Percentiles rank a stretch among this genome's conserved stretches.
Conservation (phyloP, 169 alveolate species). For the Cryptosporidium bovis region DNA sequence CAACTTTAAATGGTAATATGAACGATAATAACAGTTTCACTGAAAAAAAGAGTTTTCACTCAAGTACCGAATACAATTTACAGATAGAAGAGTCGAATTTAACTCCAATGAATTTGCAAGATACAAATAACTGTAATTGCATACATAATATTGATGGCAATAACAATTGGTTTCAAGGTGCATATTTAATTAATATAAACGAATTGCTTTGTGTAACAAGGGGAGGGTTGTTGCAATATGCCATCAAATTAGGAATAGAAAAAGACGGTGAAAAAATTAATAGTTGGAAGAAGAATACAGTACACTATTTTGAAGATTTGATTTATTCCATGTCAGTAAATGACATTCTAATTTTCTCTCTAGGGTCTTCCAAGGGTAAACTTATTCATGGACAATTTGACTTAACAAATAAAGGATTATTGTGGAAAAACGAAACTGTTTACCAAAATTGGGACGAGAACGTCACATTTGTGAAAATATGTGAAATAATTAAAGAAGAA, state of each 20-base stretch:
- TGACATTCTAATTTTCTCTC: not conserved
- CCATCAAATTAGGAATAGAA: not conserved
- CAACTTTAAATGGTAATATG: not conserved
- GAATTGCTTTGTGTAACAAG: conserved; percentile 36
- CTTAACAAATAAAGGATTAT: not conserved
- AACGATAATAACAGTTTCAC: not conserved
- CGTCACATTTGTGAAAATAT: not conserved
- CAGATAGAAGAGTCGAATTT: not conserved
- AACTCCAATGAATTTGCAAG: no score
- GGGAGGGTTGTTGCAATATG: conserved; percentile 4
- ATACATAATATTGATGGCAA: not conserved
- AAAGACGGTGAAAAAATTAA: not conserved
- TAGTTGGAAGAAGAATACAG: not conserved
- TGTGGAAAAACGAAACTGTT: not conserved
- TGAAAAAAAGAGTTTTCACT: not conserved
- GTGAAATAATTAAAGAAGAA: not conserved
- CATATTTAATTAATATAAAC: conserved; percentile 6
- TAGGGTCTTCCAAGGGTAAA: conserved; percentile 62
- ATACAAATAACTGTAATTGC: no score
- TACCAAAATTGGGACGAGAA: conserved; percentile 28
- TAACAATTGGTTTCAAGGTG: conserved; percentile 56
- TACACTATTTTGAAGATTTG: not conserved
- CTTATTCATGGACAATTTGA: conserved; percentile 6
- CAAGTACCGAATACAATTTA: not conserved
- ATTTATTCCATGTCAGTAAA: conserved; percentile 23